These are phyloP conservation scores for Rhizophlyctis rosea DNA, from an alignment of 192 early-diverging fungal species.

Conservation along the genomic window DNA sequence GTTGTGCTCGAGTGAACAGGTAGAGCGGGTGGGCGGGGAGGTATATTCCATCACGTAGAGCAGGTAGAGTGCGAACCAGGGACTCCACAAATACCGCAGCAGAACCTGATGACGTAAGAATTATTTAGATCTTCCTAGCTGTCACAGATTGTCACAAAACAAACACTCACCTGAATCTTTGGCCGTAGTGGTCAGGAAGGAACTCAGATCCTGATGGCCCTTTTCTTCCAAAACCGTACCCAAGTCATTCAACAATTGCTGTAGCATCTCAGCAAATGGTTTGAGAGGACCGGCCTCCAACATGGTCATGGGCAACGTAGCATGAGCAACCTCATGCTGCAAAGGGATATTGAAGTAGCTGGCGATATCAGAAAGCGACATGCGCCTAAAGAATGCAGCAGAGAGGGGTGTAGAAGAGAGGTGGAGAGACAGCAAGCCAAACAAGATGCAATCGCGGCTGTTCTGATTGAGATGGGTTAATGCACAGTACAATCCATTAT, in stretches of 20 bases:
- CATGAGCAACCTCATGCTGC: conserved; percentile 58
- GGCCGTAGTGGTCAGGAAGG: conserved; percentile 77
- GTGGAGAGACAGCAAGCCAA: conserved; percentile 80
- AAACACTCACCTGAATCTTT: no score
- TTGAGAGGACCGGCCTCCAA: conserved; percentile 60
- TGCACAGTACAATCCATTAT: no score
- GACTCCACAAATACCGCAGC: conserved; percentile 56
- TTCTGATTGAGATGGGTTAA: no score
- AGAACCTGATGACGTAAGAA: no score
- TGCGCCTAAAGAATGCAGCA: conserved; percentile 56
- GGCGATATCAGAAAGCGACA: conserved; percentile 58
- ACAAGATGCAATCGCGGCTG: conserved; percentile 29
- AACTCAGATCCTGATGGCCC: conserved; percentile 62
- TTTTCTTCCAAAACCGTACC: conserved; percentile 59
- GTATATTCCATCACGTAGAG: conserved; percentile 73
- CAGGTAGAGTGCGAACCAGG: conserved; percentile 64
- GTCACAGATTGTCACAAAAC: no score
- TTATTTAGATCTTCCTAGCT: no score
- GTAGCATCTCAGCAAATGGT: conserved; percentile 62
- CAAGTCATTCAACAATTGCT: conserved; percentile 65
- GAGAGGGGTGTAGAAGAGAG: conserved; percentile 61
- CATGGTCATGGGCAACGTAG: conserved; percentile 59
- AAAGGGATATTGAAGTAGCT: conserved; percentile 72
- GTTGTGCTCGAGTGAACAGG: conserved; percentile 75
- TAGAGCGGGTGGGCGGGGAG: conserved; percentile 60